phyloP scores from a whole-genome alignment of 768 basidiomycete species.

The Jaapia argillacea region DNA sequence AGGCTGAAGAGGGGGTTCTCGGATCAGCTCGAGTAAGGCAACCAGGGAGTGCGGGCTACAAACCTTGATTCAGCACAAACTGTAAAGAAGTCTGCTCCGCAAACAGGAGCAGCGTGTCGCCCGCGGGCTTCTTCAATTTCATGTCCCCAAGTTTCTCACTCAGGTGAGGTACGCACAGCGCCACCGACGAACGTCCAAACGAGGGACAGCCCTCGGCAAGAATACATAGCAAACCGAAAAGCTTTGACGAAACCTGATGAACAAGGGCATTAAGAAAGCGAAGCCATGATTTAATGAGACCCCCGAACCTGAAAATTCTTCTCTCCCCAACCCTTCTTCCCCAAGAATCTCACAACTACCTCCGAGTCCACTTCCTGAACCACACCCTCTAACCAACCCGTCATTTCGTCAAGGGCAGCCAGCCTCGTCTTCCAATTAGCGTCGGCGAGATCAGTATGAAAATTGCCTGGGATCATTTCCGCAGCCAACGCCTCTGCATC shows the following conservation, averaged over 20 bases:
- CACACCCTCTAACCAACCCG: conserved; percentile 66
- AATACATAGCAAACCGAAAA: conserved; percentile 66
- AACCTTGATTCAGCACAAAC: conserved; percentile 90
- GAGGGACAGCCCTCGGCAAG: conserved; percentile 74
- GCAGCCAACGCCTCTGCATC: conserved; percentile 79
- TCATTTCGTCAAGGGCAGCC: conserved; percentile 80
- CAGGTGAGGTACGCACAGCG: conserved; percentile 71
- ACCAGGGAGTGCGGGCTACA: conserved; percentile 12
- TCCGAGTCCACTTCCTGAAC: conserved; percentile 72
- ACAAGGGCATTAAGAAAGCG: conserved; percentile 1
- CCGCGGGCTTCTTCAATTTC: conserved; percentile 94
- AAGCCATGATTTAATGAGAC: neutral
- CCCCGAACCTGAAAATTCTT: conserved; percentile 88
- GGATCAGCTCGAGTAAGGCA: conserved; percentile 6
- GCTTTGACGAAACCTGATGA: conserved; percentile 75
- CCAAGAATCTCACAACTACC: conserved; percentile 76
- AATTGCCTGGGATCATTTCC: conserved; percentile 59
- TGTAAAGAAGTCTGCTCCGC: conserved; percentile 91
- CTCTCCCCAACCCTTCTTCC: conserved; percentile 95
- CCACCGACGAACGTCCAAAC: conserved; percentile 80
- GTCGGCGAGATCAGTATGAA: conserved; percentile 71
- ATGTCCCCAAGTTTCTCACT: conserved; percentile 93
- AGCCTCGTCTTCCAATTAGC: conserved; percentile 90
- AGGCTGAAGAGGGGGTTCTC: conserved; percentile 41
- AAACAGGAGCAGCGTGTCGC: conserved; percentile 74